Evolutionary conservation across 805 yeast species (phyloP).

Genomic region (Metahyphopichia silvanorum): DNA sequence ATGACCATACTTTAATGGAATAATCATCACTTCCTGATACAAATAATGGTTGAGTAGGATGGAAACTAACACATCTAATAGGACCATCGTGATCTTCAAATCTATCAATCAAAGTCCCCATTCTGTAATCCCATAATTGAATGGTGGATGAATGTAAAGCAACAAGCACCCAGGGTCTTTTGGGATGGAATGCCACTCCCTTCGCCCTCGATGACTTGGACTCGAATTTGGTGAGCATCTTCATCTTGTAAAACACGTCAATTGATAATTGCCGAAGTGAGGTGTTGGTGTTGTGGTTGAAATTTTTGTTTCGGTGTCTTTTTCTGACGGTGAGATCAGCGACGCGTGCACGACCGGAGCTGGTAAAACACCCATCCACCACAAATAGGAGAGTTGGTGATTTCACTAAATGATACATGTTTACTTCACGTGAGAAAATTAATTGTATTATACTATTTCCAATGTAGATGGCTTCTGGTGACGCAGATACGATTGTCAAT

Average conservation of each 20-base stretch:
- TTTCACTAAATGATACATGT: no score
- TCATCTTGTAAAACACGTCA: conserved; percentile 54
- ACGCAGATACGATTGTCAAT: no score
- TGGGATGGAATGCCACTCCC: conserved; percentile 96
- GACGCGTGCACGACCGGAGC: no score
- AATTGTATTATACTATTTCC: no score
- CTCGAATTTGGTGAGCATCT: conserved; percentile 80
- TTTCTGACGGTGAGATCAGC: no score
- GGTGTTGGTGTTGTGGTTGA: neutral
- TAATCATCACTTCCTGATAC: conserved; percentile 98
- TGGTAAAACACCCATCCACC: no score
- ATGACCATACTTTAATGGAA: conserved; percentile 92
- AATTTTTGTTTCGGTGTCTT: conserved; percentile 1
- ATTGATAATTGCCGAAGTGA: neutral
- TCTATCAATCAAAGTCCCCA: conserved; percentile 96
- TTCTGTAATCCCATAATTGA: conserved; percentile 98
- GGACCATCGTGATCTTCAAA: conserved; percentile 99
- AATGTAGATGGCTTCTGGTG: no score
- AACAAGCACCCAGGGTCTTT: conserved; percentile 93
- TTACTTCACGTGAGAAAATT: no score
- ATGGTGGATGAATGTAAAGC: conserved; percentile 97
- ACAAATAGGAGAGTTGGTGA: no score
- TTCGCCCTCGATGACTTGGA: conserved; percentile 97
- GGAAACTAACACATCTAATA: conserved; percentile 92
- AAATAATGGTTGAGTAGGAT: conserved; percentile 96